Conservation (phyloP, 2,329 filamentous ascomycete species). For the Colletotrichum shisoi region DNA sequence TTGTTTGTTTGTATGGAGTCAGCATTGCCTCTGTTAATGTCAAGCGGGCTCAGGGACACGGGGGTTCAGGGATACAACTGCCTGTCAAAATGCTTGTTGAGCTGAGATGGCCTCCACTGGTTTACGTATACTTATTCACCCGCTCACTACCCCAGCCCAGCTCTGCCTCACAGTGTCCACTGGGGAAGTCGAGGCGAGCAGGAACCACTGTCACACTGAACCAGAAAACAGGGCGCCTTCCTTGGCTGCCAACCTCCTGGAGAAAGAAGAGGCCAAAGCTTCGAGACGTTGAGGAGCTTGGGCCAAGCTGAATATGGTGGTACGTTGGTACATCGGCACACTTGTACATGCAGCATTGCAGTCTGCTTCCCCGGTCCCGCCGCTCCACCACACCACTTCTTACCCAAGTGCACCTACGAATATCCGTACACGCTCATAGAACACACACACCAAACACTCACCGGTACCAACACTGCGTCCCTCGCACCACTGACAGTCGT, state of each 20-base stretch:
- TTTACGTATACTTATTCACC: too few relatives aligned
- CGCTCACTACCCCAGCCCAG: not conserved
- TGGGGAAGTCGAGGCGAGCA: slow-evolving; percentile 19
- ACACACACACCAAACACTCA: not conserved
- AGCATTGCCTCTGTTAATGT: not conserved
- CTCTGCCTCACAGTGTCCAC: not conserved
- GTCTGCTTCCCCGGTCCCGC: slow-evolving; percentile 11
- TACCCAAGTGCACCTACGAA: too few relatives aligned
- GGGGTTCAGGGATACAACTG: slow-evolving; percentile 12
- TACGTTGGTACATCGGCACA: not conserved
- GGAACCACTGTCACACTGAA: not conserved
- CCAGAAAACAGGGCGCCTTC: slow-evolving; percentile 6
- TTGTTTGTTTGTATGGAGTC: not conserved
- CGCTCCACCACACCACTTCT: slow-evolving; percentile 22
- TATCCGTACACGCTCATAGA: too few relatives aligned
- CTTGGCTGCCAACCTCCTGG: not conserved
- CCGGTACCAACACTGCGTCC: not conserved
- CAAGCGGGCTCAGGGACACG: too few relatives aligned
- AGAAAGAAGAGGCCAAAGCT: slow-evolving; percentile 23
- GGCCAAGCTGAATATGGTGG: slow-evolving; percentile 30
- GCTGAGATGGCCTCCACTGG: slow-evolving; percentile 20
- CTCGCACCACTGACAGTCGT: slow-evolving; percentile 18
- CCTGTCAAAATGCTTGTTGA: slow-evolving; percentile 28
- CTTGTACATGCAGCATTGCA: not conserved
- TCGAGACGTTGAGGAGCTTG: slow-evolving; percentile 42